Base-by-base conservation (phyloP, 1,139 yeast genomes). In the Torulaspora globosa region DNA sequence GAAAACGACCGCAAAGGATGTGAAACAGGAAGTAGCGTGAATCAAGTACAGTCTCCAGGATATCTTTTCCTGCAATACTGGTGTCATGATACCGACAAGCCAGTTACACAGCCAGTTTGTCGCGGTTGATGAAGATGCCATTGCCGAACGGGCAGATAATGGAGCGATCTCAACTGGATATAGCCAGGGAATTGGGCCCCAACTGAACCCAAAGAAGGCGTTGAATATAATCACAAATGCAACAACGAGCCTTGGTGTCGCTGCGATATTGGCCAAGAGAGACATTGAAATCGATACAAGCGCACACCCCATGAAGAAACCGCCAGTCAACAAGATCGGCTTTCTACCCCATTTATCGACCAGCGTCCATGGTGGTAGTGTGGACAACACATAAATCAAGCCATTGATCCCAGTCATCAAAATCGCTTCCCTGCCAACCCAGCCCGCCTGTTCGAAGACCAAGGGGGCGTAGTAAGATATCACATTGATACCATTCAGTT, bases 161-260 rank as follows among this genome's bases (percentile, higher is more conserved):
- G 97, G 97, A 48, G 90, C 76, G 44, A 90, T 90, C 69, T 89
- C 97, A 31, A 84, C 81, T 39, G 89, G 88, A 69, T 87, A 83
- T 57, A 90, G 74, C 97, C 97, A 89, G 6, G 96, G 96, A 50
- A 90, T 82, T 3, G 97, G 97, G 9, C 96, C 96, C 95, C 96
- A 88, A 46, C 85, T 77, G 57, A 81, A 81, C 9, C 96, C 96
- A 68, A 88, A 88, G 27, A 86, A 85, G 0, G 95, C 87, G 60
- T 88, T 90, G 69, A 82, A 84, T 11, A 85, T 67, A 43, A 89
- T 77, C 19, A 89, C 95, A 58, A 85, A 78, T 1, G 77, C 61
- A 2, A 88, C 96, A 28, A 89, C 96, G 47, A 80, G 65, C 11
- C 71, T 72, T 6, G 96, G 86, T 2, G 96, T 87, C 44, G 74